These are phyloP conservation scores for Globisporangium apiculatum DNA, from an alignment of 352 stramenopile genomes.

Conservation along the genomic window DNA sequence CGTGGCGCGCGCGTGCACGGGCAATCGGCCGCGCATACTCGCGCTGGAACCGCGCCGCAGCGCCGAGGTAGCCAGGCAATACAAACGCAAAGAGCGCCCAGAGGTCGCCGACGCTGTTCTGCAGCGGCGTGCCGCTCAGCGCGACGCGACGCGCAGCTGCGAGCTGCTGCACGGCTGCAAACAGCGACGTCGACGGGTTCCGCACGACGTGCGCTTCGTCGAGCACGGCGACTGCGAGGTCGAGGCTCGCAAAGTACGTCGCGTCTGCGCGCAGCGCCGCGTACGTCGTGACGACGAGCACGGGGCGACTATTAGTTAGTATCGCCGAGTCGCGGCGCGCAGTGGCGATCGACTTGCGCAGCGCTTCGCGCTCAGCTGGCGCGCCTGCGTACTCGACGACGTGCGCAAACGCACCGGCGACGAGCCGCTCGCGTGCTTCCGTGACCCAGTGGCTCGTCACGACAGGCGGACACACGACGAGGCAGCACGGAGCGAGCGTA, in stretches of 20 bases:
- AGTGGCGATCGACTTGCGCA: conserved; percentile 10
- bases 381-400: conserved; percentile 77
- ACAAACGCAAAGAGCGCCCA: conserved; percentile 98
- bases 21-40: conserved; percentile 63
- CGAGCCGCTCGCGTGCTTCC: conserved; percentile 87
- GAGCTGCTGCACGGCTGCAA: conserved; percentile 79
- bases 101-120: conserved; percentile 96
- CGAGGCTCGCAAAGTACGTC: conserved; percentile 33
- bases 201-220: conserved; percentile 98
- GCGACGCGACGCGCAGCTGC: conserved; percentile 86
- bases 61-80: conserved; percentile 96
- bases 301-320: neutral
- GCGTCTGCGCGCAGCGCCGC: conserved; percentile 83
- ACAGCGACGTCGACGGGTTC: conserved; percentile 90
- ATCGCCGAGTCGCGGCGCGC: neutral
- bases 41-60: conserved; percentile 55
- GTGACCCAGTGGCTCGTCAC: conserved; percentile 93
- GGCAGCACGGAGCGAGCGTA: conserved; percentile 7
- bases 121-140: conserved; percentile 95
- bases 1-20: conserved; percentile 44
- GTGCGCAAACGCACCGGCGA: conserved; percentile 33
- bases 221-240: conserved; percentile 89
- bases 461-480: conserved; percentile 94
- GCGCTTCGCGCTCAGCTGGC: conserved; percentile 31
- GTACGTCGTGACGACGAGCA: conserved; percentile 83